Base-by-base conservation (phyloP, 768 basidiomycete genomes). In the Suillus lakei region DNA sequence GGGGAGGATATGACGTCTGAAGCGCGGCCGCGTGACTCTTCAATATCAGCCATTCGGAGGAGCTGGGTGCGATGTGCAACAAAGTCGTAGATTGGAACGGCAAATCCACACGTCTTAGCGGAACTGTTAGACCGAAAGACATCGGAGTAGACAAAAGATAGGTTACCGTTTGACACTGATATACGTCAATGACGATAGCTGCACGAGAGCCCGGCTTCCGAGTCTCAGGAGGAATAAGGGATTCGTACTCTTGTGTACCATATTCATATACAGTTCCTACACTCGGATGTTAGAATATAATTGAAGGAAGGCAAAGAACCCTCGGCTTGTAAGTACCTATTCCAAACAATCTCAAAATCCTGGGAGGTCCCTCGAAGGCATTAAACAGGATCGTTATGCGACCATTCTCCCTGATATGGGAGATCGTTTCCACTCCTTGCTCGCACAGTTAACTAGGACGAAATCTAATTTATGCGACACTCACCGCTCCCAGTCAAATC, bases 401-500 rank as follows among this genome's bases (percentile, higher is more conserved):
- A 1, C 86, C 83, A 68, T 90, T 90, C 66, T 90, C 89, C 21
- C 83, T 79, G 21, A 90, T 21, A 68, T 90, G 89, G 0, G 89
- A 81, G 56, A 88, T 84, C 0, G 87, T 88, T 71, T 89, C 88
- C n/a, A 83, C 72, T 2, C 88, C 87, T 88, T 59, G 18, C 18
- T 18, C 26, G 1, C 56, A 58, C 18, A 21, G 5, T 28, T 12
- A 6, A 21, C 10, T 21, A 39, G 38, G 26, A 39, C 9, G 8
- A 10, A 58, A 28, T 3, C 18, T 16, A 6, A 12, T 39, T 9
- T 9, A 36, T 39, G 26, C 28, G 26, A 39, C 26, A 21, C 78
- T 46, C 67, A 88, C 90, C 90, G 64, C 87, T 87, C 6, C 91
- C 91, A 2, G 85, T 84, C 38, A 91, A 78, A 72, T 92, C 90